Conservation (phyloP, 1,139 yeast species). For the Torulaspora pretoriensis region DNA sequence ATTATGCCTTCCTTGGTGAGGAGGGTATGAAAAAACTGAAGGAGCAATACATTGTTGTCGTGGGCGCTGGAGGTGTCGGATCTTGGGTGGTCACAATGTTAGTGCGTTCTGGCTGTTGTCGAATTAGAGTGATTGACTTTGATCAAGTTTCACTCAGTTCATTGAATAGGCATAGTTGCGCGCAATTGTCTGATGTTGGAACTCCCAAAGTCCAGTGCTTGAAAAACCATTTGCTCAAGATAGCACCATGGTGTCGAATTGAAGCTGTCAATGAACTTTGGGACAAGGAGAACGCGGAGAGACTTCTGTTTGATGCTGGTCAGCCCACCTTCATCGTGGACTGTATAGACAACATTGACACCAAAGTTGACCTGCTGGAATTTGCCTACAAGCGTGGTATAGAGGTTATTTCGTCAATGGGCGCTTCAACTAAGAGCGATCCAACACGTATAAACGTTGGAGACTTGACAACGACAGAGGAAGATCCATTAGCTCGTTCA, state of each 20-base stretch:
- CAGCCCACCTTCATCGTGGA: constrained; percentile 76
- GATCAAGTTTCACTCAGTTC: constrained; percentile 94
- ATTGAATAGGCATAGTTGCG: constrained; percentile 90
- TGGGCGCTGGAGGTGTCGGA: constrained; percentile 99
- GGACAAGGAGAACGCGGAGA: constrained; percentile 61
- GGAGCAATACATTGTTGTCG: constrained; percentile 71
- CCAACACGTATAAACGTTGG: constrained; percentile 78
- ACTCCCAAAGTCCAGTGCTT: constrained; percentile 80
- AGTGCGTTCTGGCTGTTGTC: constrained; percentile 82
- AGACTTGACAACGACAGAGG: constrained; percentile 75
- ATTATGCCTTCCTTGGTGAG: constrained; percentile 84
- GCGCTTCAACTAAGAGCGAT: constrained; percentile 91
- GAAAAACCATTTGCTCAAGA: constrained; percentile 54
- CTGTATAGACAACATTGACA: constrained; percentile 92
- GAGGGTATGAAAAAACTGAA: constrained; percentile 78
- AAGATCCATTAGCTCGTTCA: constrained; percentile 87
- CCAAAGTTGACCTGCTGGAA: constrained; percentile 82
- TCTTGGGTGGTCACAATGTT: constrained; percentile 95
- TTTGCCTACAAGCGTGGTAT: constrained; percentile 60
- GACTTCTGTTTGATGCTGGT: constrained; percentile 51
- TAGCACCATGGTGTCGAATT: constrained; percentile 89
- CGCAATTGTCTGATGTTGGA: constrained; percentile 84
- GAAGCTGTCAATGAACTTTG: constrained; percentile 77
- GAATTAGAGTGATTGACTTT: constrained; percentile 78
- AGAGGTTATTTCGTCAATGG: constrained; percentile 82